Base-by-base conservation (phyloP, 306 rosid genomes). In the Vicia faba region DNA sequence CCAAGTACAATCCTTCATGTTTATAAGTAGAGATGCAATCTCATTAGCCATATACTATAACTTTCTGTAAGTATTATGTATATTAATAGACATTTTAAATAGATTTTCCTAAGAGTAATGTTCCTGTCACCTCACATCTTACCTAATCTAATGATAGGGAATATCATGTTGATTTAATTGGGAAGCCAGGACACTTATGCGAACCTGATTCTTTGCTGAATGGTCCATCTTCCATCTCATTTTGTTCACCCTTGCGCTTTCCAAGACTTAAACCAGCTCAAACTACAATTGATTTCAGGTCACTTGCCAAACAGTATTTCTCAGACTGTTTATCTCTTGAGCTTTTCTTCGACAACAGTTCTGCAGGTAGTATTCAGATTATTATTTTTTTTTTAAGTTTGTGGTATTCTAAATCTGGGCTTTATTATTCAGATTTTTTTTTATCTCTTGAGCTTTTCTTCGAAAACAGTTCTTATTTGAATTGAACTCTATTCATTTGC, bases 151-250 rank as follows among this genome's bases (percentile, higher is more conserved):
- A 68, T 76, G 83, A 43, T 85, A 95, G 99, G 91, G 99, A 95
- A 82, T 86, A 82, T 80, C 78, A 86, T 58, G 91, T 95, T 41
- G 99, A 95, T 83, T 88, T 95, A 74, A 81, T 95, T 76, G 95
- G 85, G 79, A 82, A 78, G 66, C 99, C 99, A 70, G 99, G 99
- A 75, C 15, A 49, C 79, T 82, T 95, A 71, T 78, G 81, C n/a
- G 95, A 83, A 82, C 99, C 97, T 39, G 89, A 91, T 88, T 95
- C 99, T 77, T 66, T 91, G 86, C 89, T 90, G 84, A 95, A 95
- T 63, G 99, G 99, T 68, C 99, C 99, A 72, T 91, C 97, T 61
- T 88, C 99, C 89, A 88, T 95, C 84, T 85, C 85, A 76, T 84
- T 95, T 83, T 91, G 92, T 79, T 95, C 99, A 29, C 99, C 99